phyloP scores from a whole-genome alignment of 2,329 filamentous ascomycete genomes.

The Aspergillus sp. region DNA sequence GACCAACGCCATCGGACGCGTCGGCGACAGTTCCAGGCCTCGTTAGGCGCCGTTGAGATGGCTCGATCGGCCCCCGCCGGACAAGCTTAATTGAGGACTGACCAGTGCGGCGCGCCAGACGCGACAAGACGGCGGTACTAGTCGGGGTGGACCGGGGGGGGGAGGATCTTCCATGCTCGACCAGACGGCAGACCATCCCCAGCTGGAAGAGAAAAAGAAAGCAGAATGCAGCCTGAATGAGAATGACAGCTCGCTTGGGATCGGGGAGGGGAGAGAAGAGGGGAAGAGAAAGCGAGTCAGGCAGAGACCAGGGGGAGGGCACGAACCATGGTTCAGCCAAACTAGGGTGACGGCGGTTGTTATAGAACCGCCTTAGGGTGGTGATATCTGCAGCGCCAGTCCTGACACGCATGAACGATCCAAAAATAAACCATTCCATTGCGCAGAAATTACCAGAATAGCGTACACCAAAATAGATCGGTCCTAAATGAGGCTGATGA shows the following conservation, averaged over 20 bases:
- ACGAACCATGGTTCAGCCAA: background rate
- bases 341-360: background rate
- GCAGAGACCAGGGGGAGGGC: background rate
- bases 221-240: background rate
- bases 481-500: background rate
- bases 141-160: background rate
- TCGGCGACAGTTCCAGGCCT: no score
- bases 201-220: background rate
- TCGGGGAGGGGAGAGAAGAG: conserved; percentile 1
- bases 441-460: background rate
- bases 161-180: background rate
- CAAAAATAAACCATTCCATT: conserved; percentile 4
- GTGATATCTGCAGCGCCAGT: conserved; percentile 8
- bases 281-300: background rate
- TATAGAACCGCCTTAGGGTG: conserved; percentile 10
- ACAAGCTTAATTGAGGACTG: conserved; percentile 19
- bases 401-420: conserved; percentile 9
- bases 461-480: conserved; percentile 8
- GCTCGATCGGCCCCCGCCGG: conserved; percentile 23
- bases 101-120: conserved; percentile 8
- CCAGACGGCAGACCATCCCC: no score
- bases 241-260: background rate
- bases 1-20: no score
- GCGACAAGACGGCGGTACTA: background rate
- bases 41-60: conserved; percentile 12